Evolutionary conservation across 805 yeast species (phyloP), one percentile per base, ranked within the genome.

Genomic region (Kodamaea kakaduensis): DNA sequence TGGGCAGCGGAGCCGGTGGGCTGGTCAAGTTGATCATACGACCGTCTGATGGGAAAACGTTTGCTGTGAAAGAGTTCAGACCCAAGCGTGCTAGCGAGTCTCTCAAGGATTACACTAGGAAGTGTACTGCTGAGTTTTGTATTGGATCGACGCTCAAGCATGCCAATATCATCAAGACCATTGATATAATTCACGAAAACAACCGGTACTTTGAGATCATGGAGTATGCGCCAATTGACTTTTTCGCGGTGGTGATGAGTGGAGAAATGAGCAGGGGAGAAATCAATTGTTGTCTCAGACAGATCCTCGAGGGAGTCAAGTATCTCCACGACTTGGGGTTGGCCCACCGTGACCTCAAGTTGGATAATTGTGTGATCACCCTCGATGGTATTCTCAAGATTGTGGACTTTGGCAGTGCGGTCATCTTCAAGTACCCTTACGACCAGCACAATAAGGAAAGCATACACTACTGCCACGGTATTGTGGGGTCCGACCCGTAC

Each of bases 151-250:
- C 90, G 14, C 65, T 84, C 40, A 83, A 80, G 47, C 93, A 84
- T 59, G 87, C 90, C 36, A 84, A 84, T 56, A 75, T 84, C 43
- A 83, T 84, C 47, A 77, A 82, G 51, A 84, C 93, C 2, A 65
- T 84, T 47, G 94, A 84, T 59, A 85, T 62, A 64, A 78, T 85
- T 35, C 77, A 75, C 43, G 82, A 51, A 75, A 87, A 57, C 48
- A 77, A 75, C 46, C 79, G 84, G 71, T 83, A 44, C 81, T 81
- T 64, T 35, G 95, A 90, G 59, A 87, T 93, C 36, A 88, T 93
- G 97, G 98, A 93, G 61, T 90, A 81, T 57, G 85, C 95, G 49
- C 86, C 95, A 6, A 73, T 78, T 26, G 95, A 84, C 61, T 83
- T 84, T 57, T 84, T 84, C 54, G 87, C 88, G 0, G 87, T 84